Base-by-base conservation (phyloP, 441 rosid genomes). In the Mallotus repandus region DNA sequence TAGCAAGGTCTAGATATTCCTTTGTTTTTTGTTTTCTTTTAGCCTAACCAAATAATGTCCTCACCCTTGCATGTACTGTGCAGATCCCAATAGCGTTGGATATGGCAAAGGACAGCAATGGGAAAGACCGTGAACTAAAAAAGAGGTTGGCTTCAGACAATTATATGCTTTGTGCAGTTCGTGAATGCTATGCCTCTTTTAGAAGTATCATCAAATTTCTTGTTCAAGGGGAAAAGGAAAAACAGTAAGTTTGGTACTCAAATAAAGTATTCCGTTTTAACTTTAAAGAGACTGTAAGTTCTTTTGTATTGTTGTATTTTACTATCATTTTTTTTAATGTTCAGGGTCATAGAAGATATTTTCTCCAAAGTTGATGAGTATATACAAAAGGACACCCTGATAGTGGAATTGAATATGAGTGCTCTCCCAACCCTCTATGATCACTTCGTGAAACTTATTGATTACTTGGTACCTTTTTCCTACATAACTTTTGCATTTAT, bases 81-180 rank as follows among this genome's bases (percentile, higher is more conserved):
- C 80, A 96, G 99, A 96, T 96, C 55, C 99, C 99, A 72, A 92
- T 96, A 79, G 99, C 99, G 13, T 77, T 96, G 69, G 99, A 96
- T 84, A 96, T 96, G 99, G 99, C 99, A 25, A 96, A 96, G 81
- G 99, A 92, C 81, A 96, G 99, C 80, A 86, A 84, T 81, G 96
- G 95, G 10, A 91, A 91, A 77, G 99, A 92, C 74, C 81, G 85
- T 70, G 99, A 96, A 86, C 89, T 96, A 73, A 89, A 68, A 79
- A 96, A 92, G 86, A 88, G 97, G 84, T 86, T 96, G 78, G 87
- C 77, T 66, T 55, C 68, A 49, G 98, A 94, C 81, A 21, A 35
- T 50, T 96, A 96, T 79, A 96, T 89, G 99, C 86, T 81, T 66
- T 92, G 95, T 78, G 99, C 99, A 76, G 93, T 96, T 77, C 77